Conservation (phyloP, 768 basidiomycete species). For the Suillus luteus region DNA sequence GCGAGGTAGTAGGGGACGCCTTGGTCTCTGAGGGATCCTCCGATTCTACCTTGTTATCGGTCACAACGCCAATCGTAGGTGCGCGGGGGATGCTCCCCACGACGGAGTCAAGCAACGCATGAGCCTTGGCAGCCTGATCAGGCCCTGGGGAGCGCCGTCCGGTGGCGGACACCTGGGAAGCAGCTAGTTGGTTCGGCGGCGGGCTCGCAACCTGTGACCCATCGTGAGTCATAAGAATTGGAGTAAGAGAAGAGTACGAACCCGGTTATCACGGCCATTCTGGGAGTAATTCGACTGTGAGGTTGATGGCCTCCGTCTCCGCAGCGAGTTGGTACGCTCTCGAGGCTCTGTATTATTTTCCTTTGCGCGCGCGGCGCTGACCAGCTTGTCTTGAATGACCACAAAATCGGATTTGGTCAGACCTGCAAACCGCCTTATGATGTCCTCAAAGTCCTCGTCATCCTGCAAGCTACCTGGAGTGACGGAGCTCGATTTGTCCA, state of each 20-base stretch:
- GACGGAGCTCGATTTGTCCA: conserved; percentile 52
- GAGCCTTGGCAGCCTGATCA: conserved; percentile 61
- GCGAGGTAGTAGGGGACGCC: conserved; percentile 50
- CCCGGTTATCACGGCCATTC: conserved; percentile 48
- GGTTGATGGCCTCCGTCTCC: conserved; percentile 75
- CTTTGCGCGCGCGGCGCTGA: conserved; percentile 62
- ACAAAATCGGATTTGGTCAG: conserved; percentile 70
- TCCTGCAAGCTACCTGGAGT: conserved; percentile 54
- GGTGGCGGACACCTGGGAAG: conserved; percentile 33
- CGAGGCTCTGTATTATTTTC: conserved; percentile 56
- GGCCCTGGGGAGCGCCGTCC: conserved; percentile 36
- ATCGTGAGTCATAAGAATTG: conserved; percentile 4
- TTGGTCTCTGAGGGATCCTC: conserved; percentile 34
- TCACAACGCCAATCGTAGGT: conserved; percentile 21
- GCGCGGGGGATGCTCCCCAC: conserved; percentile 53
- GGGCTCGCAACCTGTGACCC: conserved; percentile 57
- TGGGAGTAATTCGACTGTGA: conserved; percentile 79
- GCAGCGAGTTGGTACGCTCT: conserved; percentile 68
- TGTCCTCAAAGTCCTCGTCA: conserved; percentile 64
- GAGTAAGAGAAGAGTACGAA: conserved; percentile 25
- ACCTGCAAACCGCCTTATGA: conserved; percentile 65
- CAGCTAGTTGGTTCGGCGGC: conserved; percentile 44
- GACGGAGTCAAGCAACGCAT: conserved; percentile 65
- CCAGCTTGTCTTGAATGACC: conserved; percentile 74
- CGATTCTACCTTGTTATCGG: conserved; percentile 29